Conservation (phyloP, 208 protist species). For the Acanthamoeba divionensis region DNA sequence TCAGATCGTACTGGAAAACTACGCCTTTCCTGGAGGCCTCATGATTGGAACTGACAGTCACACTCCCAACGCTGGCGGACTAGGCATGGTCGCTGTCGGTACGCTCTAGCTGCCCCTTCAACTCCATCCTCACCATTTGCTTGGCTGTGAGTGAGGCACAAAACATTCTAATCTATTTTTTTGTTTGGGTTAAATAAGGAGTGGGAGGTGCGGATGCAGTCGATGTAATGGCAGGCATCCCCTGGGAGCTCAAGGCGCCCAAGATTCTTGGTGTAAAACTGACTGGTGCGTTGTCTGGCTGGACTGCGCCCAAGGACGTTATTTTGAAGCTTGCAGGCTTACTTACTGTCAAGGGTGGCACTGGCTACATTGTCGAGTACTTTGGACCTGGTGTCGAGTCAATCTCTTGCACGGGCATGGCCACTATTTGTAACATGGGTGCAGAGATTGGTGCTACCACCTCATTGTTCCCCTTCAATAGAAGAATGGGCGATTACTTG, state of each 20-base stretch:
- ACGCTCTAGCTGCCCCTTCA: no score
- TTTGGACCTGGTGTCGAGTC: constrained; percentile 83
- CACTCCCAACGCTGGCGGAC: constrained; percentile 79
- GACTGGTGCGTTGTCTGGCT: constrained; percentile 76
- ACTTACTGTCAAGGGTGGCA: constrained; percentile 83
- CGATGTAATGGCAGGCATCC: constrained; percentile 86
- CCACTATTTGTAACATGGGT: constrained; percentile 90
- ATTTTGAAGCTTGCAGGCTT: constrained; percentile 85
- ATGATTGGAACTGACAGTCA: constrained; percentile 82
- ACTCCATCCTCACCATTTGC: background rate
- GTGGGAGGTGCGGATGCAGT: constrained; percentile 89
- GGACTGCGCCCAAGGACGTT: constrained; percentile 83
- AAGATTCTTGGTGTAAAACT: constrained; percentile 89
- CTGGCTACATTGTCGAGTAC: constrained; percentile 87
- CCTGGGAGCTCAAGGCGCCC: constrained; percentile 84
- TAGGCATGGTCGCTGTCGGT: constrained; percentile 64
- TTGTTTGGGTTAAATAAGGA: no score
- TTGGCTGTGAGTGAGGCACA: background rate
- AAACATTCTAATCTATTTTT: background rate
- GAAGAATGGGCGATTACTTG: constrained; percentile 76
- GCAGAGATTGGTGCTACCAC: constrained; percentile 89
- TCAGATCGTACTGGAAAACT: constrained; percentile 85
- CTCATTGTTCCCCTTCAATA: constrained; percentile 86
- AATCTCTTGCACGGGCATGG: constrained; percentile 83
- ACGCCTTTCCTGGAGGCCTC: constrained; percentile 79